Percentiles rank a stretch among this genome's conserved stretches.
Evolutionary conservation across 345 rosid genomes (phyloP).

Genomic region (Conringia planisiliqua): DNA sequence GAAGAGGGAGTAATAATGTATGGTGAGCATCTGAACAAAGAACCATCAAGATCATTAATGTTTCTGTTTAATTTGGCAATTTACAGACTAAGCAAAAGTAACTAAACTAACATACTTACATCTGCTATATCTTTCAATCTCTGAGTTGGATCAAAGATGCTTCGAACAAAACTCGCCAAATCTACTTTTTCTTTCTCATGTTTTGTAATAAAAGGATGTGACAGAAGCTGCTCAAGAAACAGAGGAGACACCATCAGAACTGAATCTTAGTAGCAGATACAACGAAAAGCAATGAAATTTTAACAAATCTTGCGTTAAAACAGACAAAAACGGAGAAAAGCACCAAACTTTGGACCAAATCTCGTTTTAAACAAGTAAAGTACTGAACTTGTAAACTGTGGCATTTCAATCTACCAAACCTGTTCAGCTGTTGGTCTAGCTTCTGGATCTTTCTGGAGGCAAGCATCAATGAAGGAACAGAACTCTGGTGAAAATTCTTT

Average conservation of each 20-base stretch:
- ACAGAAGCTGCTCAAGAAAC: conserved; percentile 66
- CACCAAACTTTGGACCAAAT: background rate
- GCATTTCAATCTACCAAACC: conserved; percentile 39
- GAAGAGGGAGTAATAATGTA: conserved; percentile 89
- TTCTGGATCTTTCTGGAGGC: conserved; percentile 81
- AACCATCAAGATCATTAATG: background rate
- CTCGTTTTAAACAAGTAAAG: background rate
- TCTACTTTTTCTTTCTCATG: conserved; percentile 54
- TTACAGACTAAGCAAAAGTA: background rate
- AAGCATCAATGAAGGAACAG: conserved; percentile 84
- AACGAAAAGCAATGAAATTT: background rate
- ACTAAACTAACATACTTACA: conserved; percentile 50
- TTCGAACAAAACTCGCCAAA: conserved; percentile 68
- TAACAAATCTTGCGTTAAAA: background rate
- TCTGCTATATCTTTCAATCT: conserved; percentile 93
- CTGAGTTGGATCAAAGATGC: conserved; percentile 81
- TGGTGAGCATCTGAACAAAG: conserved; percentile 72
- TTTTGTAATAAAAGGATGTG: conserved; percentile 80
- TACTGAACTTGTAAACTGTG: background rate
- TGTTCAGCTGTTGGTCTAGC: conserved; percentile 90
- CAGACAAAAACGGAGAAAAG: background rate
- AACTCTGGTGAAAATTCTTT: conserved; percentile 72
- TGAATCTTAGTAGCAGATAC: background rate
- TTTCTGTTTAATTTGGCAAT: background rate
- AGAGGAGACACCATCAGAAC: conserved; percentile 22